Percentiles rank a stretch among this genome's conserved stretches.
These are phyloP conservation scores for Cucurbita moschata DNA, from an alignment of 306 rosid species.

Conservation along the genomic window DNA sequence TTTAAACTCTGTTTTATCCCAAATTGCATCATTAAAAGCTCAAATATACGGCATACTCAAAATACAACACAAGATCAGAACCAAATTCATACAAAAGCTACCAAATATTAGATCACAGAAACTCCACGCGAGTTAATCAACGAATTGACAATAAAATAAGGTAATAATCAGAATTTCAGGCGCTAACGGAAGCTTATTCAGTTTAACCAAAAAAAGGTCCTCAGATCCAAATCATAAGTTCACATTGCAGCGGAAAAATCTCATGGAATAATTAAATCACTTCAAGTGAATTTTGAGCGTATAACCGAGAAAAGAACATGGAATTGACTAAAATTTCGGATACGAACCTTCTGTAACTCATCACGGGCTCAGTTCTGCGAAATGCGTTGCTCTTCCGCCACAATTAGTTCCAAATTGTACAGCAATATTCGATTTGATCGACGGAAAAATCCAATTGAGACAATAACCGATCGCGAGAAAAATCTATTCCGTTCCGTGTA, in stretches of 20 bases:
- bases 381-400: not conserved
- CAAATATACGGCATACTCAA: not conserved
- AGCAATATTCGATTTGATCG: not conserved
- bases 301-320: not conserved
- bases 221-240: not conserved
- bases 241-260: not conserved
- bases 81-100: not conserved
- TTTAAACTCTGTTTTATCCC: not conserved
- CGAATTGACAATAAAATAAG: not conserved
- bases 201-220: not conserved
- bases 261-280: not conserved
- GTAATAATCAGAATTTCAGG: not conserved
- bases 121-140: not conserved
- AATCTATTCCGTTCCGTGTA: not conserved
- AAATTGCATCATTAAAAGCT: not conserved
- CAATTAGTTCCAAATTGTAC: not conserved
- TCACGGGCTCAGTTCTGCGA: conserved; percentile 8
- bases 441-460: not conserved
- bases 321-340: not conserved
- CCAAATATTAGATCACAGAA: not conserved
- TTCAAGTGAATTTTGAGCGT: not conserved
- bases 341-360: conserved; percentile 87
- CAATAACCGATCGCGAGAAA: not conserved
- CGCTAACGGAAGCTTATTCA: not conserved
- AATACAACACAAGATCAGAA: not conserved